phyloP scores from a whole-genome alignment of 768 basidiomycete species.

The Cubamyces sp. region DNA sequence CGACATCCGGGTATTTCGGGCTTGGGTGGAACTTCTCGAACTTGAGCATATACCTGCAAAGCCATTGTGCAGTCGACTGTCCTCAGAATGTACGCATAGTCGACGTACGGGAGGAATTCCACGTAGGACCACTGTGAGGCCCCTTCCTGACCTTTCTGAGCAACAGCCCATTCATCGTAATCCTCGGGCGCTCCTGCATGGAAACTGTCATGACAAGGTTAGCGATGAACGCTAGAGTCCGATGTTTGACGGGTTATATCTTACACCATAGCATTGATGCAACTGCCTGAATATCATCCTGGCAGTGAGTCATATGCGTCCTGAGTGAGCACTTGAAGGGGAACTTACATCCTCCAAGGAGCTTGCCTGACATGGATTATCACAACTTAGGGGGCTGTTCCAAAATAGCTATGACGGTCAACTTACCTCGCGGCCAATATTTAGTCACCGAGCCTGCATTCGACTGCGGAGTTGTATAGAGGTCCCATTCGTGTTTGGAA shows the following conservation, averaged over 20 bases:
- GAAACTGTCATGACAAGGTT: constrained; percentile 28
- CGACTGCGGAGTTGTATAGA: constrained; percentile 61
- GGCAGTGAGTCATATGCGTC: background rate
- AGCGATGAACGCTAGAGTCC: background rate
- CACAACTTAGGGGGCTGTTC: background rate
- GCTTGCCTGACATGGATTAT: constrained; percentile 47
- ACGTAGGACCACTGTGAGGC: constrained; percentile 65
- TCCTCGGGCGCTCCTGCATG: constrained; percentile 71
- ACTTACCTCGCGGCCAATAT: constrained; percentile 68
- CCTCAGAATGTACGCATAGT: background rate
- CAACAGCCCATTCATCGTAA: constrained; percentile 66
- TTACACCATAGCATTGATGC: constrained; percentile 64
- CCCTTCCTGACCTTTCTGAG: constrained; percentile 43
- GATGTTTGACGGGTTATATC: background rate
- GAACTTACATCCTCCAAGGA: constrained; percentile 73
- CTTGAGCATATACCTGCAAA: constrained; percentile 65
- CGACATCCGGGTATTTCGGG: constrained; percentile 52
- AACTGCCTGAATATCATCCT: constrained; percentile 46
- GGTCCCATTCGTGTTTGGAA: constrained; percentile 52
- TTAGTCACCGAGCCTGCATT: constrained; percentile 50
- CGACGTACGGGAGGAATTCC: constrained; percentile 51
- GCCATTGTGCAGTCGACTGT: background rate
- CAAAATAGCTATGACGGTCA: background rate
- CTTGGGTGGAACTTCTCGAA: constrained; percentile 64
- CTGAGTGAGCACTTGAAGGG: background rate